Conservation (phyloP, 805 yeast genomes). For the Saccharomycopsis olivae region DNA sequence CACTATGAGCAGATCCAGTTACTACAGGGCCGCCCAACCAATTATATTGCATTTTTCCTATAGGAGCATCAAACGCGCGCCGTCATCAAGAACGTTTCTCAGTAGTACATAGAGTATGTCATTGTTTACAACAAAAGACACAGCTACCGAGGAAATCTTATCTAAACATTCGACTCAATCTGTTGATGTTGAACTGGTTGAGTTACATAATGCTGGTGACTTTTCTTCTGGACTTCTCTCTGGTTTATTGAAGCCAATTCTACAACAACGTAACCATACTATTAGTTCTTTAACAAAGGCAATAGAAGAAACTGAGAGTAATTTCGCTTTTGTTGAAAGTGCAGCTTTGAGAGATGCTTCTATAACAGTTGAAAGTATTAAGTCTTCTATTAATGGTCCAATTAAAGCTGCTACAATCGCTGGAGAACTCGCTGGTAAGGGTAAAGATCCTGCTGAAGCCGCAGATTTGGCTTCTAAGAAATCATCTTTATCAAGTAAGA, state of each 20-base stretch:
- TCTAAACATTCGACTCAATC: too few species aligned
- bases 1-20: neutral
- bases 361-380: too few species aligned
- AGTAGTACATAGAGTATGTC: too few species aligned
- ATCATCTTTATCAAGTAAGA: neutral
- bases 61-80: too few species aligned
- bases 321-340: neutral
- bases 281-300: constrained; percentile 4
- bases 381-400: neutral
- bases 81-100: too few species aligned
- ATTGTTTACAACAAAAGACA: too few species aligned
- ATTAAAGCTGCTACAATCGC: neutral
- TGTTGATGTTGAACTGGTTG: too few species aligned
- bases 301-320: constrained; percentile 1
- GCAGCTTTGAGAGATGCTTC: too few species aligned
- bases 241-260: constrained; percentile 6
- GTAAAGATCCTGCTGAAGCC: neutral
- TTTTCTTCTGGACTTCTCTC: constrained; percentile 1
- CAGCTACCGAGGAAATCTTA: too few species aligned
- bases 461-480: neutral
- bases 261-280: constrained; percentile 1
- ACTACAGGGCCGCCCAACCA: too few species aligned
- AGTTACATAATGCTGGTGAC: constrained; percentile 1
- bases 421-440: neutral
- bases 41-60: too few species aligned